Base-by-base conservation (phyloP, 2,329 filamentous ascomycete genomes). In the Exophiala lecanii-corni region DNA sequence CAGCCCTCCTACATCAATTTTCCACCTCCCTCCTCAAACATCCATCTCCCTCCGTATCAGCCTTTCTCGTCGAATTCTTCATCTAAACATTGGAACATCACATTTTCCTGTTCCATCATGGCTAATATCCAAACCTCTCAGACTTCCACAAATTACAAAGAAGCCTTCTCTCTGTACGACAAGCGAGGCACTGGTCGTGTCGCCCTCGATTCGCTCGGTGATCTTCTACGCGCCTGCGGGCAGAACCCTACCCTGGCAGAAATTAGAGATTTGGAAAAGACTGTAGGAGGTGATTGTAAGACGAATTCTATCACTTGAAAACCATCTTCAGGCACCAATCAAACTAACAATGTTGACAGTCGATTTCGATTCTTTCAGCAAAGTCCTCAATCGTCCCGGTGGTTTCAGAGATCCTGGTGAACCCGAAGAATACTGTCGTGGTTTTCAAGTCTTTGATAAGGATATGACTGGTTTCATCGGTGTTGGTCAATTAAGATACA, bases 401-500 rank as follows among this genome's bases (percentile, higher is more conserved):
- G 92, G 92, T 59, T 98, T 98, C 84, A 89, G 92, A 65, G 92
- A 97, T 61, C 89, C 92, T 2, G 92, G 92, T 64, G 89, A 96
- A 71, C 91, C 92, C 30, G 91, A 97, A 63, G 91, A 97, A 68
- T 98, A 98, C 72, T 95, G 91, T 70, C 86, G 91, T 51, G 92
- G 92, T 43, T 98, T 98, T 75, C 92, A 98, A 69, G 92, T 98
- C 41, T 98, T 98, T 60, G 92, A 98, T 72, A 98, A 98, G 72
- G 92, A 98, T 66, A 85, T 95, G 81, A 95, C 89, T 48, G 92
- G 92, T 39, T 96, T 89, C 69, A 97, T 98, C 64, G 92, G 91
- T 43, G 91, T 97, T 54, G 92, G 92, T 45, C 92, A 98, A 72
- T 79, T 98, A 67, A 86, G 94, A 71, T 98, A 98, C 72, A 79